Evolutionary conservation across 306 rosid species (phyloP).

Genomic region (Cicer yamashitae): DNA sequence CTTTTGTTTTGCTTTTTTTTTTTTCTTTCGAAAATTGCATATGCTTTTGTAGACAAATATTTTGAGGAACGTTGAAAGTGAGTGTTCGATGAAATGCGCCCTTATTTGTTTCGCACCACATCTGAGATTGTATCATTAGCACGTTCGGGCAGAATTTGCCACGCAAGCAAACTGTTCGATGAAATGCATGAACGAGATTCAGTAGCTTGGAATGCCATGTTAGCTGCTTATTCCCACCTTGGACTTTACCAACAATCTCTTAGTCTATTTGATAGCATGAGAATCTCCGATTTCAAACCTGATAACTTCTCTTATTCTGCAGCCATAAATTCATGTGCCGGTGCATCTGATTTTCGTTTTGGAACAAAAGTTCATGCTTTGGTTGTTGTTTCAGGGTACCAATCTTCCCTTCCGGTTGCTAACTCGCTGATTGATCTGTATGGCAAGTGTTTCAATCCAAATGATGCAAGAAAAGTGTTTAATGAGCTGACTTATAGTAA

Average conservation of each 20-base stretch:
- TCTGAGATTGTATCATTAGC: conserved; percentile 50
- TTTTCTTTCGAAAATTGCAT: too few species aligned
- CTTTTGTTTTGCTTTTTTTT: too few species aligned
- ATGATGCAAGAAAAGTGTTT: conserved; percentile 66
- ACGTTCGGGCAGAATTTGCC: conserved; percentile 54
- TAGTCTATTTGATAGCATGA: conserved; percentile 59
- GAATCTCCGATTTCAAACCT: conserved; percentile 49
- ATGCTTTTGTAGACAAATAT: too few species aligned
- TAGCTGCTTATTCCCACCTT: conserved; percentile 58
- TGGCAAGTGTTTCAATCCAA: conserved; percentile 70
- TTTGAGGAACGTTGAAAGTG: too few species aligned
- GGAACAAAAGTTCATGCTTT: conserved; percentile 67
- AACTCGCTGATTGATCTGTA: conserved; percentile 79
- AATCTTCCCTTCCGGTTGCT: conserved; percentile 57
- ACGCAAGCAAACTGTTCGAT: conserved; percentile 74
- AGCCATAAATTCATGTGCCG: conserved; percentile 64
- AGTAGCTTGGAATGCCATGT: conserved; percentile 85
- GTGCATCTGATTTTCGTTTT: conserved; percentile 41
- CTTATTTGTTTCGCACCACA: conserved; percentile 58
- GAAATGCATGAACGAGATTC: conserved; percentile 67
- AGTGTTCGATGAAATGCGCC: conserved; percentile 50
- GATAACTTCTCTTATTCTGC: conserved; percentile 73
- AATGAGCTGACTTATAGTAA: conserved; percentile 60
- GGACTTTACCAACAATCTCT: conserved; percentile 64
- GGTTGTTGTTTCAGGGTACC: conserved; percentile 60